These are phyloP conservation scores for Penicillium ochrochloron DNA, from an alignment of 495 filamentous ascomycete species.

Conservation along the genomic window DNA sequence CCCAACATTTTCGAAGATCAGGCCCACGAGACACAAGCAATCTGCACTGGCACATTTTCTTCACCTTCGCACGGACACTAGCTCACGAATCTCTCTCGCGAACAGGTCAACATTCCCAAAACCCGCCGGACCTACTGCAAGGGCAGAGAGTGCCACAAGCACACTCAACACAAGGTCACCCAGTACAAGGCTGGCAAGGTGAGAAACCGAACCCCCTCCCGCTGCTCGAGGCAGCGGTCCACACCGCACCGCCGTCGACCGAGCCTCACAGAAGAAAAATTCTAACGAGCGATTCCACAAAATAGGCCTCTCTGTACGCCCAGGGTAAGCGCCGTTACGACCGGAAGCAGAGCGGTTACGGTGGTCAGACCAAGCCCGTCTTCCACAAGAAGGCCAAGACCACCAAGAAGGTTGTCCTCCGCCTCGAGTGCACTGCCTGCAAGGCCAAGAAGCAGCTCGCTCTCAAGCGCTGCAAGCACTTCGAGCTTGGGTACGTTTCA, in stretches of 20 bases:
- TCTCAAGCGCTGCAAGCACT: constrained; percentile 99
- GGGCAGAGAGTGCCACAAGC: constrained; percentile 91
- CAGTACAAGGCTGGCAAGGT: constrained; percentile 98
- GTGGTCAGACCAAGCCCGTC: constrained; percentile 99
- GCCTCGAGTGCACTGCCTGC: constrained; percentile 94
- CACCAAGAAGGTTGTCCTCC: constrained; percentile 99
- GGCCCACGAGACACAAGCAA: constrained; percentile 15
- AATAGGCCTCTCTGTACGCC: constrained; percentile 86
- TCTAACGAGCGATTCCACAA: constrained; percentile 32
- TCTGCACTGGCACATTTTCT: constrained; percentile 11
- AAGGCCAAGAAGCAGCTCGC: constrained; percentile 98
- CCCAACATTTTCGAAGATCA: constrained; percentile 19
- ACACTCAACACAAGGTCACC: constrained; percentile 92
- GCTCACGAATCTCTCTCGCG: constrained; percentile 27
- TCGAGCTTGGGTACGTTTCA: constrained; percentile 89
- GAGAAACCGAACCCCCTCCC: constrained; percentile 23
- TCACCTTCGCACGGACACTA: constrained; percentile 7
- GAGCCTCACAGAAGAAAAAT: constrained; percentile 10
- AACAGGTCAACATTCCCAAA: constrained; percentile 86
- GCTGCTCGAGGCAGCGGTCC: not conserved
- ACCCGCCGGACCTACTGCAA: constrained; percentile 95
- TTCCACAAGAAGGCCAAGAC: constrained; percentile 99
- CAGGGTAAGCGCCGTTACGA: constrained; percentile 99
- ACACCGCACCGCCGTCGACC: constrained; percentile 3
- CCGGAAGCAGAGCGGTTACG: constrained; percentile 98